phyloP scores from a whole-genome alignment of 139 green algal genomes.

The Tetradesmus lagerheimii region DNA sequence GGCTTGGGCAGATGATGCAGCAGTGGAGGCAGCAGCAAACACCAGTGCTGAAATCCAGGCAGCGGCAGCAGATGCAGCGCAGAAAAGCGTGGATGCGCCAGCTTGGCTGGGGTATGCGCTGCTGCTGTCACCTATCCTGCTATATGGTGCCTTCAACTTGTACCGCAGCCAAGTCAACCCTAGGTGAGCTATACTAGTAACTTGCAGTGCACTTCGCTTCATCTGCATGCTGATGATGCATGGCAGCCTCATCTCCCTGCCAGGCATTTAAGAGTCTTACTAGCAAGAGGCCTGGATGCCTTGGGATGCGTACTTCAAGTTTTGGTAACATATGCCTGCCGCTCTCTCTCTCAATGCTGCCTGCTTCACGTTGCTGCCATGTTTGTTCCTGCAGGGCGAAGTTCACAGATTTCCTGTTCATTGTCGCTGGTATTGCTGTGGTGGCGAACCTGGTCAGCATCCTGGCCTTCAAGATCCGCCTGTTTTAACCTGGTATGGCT shows the following conservation, averaged over 20 bases:
- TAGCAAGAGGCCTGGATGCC: too few relatives aligned
- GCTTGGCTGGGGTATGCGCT: slow-evolving; percentile 21
- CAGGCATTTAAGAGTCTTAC: too few relatives aligned
- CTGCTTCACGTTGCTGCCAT: not conserved
- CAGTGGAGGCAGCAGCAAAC: not conserved
- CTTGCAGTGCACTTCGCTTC: not conserved
- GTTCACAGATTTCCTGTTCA: slow-evolving; percentile 43
- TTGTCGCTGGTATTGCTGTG: slow-evolving; percentile 26
- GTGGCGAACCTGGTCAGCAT: slow-evolving; percentile 35
- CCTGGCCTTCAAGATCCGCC: slow-evolving; percentile 3
- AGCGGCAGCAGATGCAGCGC: slow-evolving; percentile 4
- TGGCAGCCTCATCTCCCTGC: too few relatives aligned
- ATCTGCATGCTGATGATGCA: too few relatives aligned
- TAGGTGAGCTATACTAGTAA: not conserved
- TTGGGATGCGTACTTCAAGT: too few relatives aligned
- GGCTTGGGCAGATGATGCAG: slow-evolving; percentile 23
- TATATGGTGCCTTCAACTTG: slow-evolving; percentile 36
- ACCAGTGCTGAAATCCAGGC: not conserved
- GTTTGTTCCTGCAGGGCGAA: slow-evolving; percentile 6
- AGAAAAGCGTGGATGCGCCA: slow-evolving; percentile 2
- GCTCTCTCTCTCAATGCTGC: not conserved
- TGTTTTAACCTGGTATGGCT: slow-evolving; percentile 8
- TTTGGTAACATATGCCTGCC: too few relatives aligned
- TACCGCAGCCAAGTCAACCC: slow-evolving; percentile 37
- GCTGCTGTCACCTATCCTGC: slow-evolving; percentile 38